Conservation (phyloP, 1,284 basidiomycete genomes). For the Pisolithus thermaeus region DNA sequence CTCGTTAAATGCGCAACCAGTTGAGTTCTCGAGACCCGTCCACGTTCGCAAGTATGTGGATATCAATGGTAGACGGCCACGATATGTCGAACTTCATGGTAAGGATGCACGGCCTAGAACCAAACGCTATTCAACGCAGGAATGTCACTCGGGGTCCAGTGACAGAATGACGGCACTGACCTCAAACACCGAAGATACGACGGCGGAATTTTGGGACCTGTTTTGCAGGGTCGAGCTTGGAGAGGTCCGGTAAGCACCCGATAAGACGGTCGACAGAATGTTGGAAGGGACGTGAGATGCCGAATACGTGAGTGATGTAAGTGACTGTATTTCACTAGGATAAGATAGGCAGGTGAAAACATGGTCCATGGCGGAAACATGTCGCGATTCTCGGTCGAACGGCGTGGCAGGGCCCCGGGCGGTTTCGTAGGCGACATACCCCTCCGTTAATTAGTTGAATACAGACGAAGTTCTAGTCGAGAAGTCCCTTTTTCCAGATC, state of each 20-base stretch:
- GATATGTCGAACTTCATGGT: conserved; percentile 94
- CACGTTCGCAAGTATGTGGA: conserved; percentile 75
- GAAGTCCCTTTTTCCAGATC: no score
- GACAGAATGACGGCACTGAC: conserved; percentile 30
- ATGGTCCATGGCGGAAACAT: conserved; percentile 81
- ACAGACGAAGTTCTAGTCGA: no score
- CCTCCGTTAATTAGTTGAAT: no score
- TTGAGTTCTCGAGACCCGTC: conserved; percentile 23
- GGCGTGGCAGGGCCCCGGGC: conserved; percentile 21
- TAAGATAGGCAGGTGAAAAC: conserved; percentile 92
- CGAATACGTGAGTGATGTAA: conserved; percentile 71
- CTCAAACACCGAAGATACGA: conserved; percentile 57
- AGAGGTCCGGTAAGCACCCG: conserved; percentile 94
- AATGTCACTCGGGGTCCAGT: conserved; percentile 5
- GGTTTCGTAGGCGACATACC: conserved; percentile 23
- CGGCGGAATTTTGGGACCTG: conserved; percentile 79
- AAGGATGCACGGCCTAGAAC: conserved; percentile 77
- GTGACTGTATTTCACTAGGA: conserved; percentile 74
- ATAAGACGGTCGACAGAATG: conserved; percentile 54
- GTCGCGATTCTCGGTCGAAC: conserved; percentile 58
- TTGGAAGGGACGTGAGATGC: conserved; percentile 49
- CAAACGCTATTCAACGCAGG: not conserved
- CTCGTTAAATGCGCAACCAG: no score
- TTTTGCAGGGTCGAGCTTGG: conserved; percentile 92
- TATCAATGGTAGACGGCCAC: conserved; percentile 76